These are phyloP conservation scores for Aspergillus intermedius DNA, from an alignment of 2,329 filamentous ascomycete species.

Conservation along the genomic window DNA sequence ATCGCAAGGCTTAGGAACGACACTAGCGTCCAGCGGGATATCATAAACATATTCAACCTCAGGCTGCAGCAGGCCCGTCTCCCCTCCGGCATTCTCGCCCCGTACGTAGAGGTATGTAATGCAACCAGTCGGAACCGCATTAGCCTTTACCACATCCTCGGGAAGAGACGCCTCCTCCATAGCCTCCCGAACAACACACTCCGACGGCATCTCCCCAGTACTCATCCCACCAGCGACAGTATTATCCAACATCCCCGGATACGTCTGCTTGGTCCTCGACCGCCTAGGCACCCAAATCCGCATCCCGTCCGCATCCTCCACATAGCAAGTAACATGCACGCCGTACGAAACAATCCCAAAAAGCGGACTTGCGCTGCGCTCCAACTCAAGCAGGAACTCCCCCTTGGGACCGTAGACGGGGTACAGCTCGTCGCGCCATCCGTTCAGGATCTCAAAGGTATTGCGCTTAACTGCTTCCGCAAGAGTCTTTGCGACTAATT, in stretches of 20 bases:
- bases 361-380: slow-evolving; percentile 66
- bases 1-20: slow-evolving; percentile 71
- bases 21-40: slow-evolving; percentile 63
- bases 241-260: slow-evolving; percentile 88
- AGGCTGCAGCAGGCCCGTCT: slow-evolving; percentile 76
- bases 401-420: slow-evolving; percentile 62
- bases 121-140: slow-evolving; percentile 56
- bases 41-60: slow-evolving; percentile 92
- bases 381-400: slow-evolving; percentile 62
- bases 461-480: slow-evolving; percentile 62
- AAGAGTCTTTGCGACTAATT: slow-evolving; percentile 51
- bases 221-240: slow-evolving; percentile 82
- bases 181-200: slow-evolving; percentile 77
- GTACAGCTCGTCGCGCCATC: slow-evolving; percentile 77
- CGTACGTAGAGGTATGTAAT: slow-evolving; percentile 83
- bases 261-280: slow-evolving; percentile 73
- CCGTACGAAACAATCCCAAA: slow-evolving; percentile 74
- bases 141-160: slow-evolving; percentile 58
- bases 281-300: slow-evolving; percentile 80
- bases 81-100: slow-evolving; percentile 68
- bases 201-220: slow-evolving; percentile 71
- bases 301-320: slow-evolving; percentile 51
- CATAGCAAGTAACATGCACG: slow-evolving; percentile 73
- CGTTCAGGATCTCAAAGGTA: slow-evolving; percentile 66
- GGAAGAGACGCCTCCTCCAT: slow-evolving; percentile 82